Evolutionary conservation across 768 basidiomycete genomes (phyloP).

Genomic region (Hortiboletus campestris): DNA sequence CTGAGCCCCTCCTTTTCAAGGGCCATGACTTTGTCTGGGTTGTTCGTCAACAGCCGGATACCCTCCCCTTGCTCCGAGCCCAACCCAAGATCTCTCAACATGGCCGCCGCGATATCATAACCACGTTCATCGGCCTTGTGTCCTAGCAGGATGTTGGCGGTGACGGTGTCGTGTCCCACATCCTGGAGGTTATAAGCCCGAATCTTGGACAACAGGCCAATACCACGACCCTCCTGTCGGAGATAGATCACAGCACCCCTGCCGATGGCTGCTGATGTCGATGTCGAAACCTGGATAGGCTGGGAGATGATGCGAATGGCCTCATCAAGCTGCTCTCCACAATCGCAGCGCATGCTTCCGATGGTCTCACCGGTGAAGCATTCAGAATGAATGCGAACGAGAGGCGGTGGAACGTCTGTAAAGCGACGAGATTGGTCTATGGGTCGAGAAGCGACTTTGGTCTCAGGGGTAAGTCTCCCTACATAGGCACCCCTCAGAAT

Average conservation of each 20-base stretch:
- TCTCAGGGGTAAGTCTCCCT: slow-evolving; percentile 67
- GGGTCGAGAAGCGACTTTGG: slow-evolving; percentile 44
- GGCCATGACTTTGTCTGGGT: slow-evolving; percentile 94
- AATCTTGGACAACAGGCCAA: slow-evolving; percentile 93
- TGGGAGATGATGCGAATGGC: slow-evolving; percentile 87
- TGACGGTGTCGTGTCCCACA: slow-evolving; percentile 97
- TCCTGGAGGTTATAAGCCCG: slow-evolving; percentile 98
- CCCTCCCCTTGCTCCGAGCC: slow-evolving; percentile 54
- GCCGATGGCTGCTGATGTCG: slow-evolving; percentile 50
- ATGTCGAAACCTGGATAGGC: slow-evolving; percentile 51
- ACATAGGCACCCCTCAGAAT: slow-evolving; percentile 93
- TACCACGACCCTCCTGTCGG: slow-evolving; percentile 96
- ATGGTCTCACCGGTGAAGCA: slow-evolving; percentile 99
- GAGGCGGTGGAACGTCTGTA: slow-evolving; percentile 59
- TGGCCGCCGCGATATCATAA: slow-evolving; percentile 89
- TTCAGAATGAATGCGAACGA: slow-evolving; percentile 96
- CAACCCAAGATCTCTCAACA: slow-evolving; percentile 83
- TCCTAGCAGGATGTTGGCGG: slow-evolving; percentile 93
- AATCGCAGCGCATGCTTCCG: slow-evolving; percentile 98
- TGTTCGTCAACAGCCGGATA: slow-evolving; percentile 89
- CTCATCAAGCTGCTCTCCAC: slow-evolving; percentile 97
- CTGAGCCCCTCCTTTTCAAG: slow-evolving; percentile 77
- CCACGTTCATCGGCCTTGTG: slow-evolving; percentile 92
- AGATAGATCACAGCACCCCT: slow-evolving; percentile 94
- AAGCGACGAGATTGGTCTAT: slow-evolving; percentile 13